Evolutionary conservation across 768 basidiomycete genomes (phyloP).

Genomic region (Trametes coccinea): DNA sequence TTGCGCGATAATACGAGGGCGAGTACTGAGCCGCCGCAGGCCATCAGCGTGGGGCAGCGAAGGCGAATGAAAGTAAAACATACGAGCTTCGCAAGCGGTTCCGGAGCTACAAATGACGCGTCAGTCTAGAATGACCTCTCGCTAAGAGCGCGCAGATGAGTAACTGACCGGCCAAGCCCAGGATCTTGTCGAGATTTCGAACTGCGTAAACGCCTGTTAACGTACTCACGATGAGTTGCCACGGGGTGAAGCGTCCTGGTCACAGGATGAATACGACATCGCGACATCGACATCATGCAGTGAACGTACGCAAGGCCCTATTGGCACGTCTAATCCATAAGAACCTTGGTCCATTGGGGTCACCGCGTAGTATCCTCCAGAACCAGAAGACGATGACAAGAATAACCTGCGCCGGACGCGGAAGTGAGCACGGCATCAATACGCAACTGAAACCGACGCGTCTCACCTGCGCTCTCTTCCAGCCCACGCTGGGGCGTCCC

Average conservation of each 20-base stretch:
- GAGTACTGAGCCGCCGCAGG: constrained; percentile 61
- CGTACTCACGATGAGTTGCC: constrained; percentile 88
- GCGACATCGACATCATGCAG: background rate
- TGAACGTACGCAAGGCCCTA: constrained; percentile 54
- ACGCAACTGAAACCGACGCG: background rate
- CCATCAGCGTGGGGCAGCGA: constrained; percentile 7
- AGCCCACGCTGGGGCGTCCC: constrained; percentile 85
- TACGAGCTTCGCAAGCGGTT: constrained; percentile 87
- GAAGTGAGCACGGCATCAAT: background rate
- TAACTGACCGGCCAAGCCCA: constrained; percentile 75
- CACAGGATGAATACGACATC: background rate
- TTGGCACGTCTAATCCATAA: constrained; percentile 64
- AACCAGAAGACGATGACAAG: constrained; percentile 92
- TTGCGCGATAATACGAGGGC: constrained; percentile 91
- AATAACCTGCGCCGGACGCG: constrained; percentile 59
- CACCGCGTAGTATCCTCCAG: constrained; percentile 72
- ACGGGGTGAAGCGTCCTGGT: constrained; percentile 87
- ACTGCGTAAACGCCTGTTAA: constrained; percentile 82
- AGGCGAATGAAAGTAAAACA: constrained; percentile 32
- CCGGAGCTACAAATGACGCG: constrained; percentile 64
- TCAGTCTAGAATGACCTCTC: background rate
- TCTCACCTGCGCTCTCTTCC: constrained; percentile 82
- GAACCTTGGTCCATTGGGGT: constrained; percentile 63
- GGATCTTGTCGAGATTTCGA: constrained; percentile 80
- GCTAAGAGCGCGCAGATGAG: background rate